Base-by-base conservation (phyloP, 1,284 basidiomycete genomes). In the Ustilago trichophora region DNA sequence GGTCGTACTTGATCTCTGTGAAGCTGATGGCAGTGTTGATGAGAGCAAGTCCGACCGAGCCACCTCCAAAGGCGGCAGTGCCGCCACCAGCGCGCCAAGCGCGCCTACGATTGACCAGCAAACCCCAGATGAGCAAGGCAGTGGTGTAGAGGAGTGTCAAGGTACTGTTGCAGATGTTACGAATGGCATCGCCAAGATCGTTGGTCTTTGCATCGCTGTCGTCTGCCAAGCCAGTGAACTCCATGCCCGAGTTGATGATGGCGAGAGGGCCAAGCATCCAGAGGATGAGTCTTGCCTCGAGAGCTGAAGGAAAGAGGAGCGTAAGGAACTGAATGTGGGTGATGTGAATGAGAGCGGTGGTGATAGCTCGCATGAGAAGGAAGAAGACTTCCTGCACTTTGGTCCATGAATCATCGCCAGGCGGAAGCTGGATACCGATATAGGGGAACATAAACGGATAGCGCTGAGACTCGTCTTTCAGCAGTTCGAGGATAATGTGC, bases 281-380 rank as follows among this genome's bases (percentile, higher is more conserved):
- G 75, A 93, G 89, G 57, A 99, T 95, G 43, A 99, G 87, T 19
- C 90, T 85, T 4, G 88, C 89, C 83, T 98, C 96, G 31, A 95
- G 87, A n/a, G 87, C 85, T 5, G 96, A 98, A 1, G 95, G 95
- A 80, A 92, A 99, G 16, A 99, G 86, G 6, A 98, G 87, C 3
- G 95, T 96, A 52, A 99, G 85, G 83, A 98, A 98, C 82, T 98
- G 96, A 50, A 99, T 97, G 83, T 98, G 94, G 0, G 95, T 96
- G 58, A 93, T 90, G 60, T 95, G 93, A 25, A 92, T 90, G 36
- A 96, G 83, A 8, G 87, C 90, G 9, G 90, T 91, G 9, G 91
- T 91, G 10, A 91, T 86, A 1, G 91, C 91, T 68, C 91, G 91
- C 86, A 97, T 90, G 38, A 92, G 84, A 37, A 91, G 86, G 92